These are phyloP conservation scores for Penicillium frequentans DNA, from an alignment of 2,329 filamentous ascomycete species.

Conservation along the genomic window DNA sequence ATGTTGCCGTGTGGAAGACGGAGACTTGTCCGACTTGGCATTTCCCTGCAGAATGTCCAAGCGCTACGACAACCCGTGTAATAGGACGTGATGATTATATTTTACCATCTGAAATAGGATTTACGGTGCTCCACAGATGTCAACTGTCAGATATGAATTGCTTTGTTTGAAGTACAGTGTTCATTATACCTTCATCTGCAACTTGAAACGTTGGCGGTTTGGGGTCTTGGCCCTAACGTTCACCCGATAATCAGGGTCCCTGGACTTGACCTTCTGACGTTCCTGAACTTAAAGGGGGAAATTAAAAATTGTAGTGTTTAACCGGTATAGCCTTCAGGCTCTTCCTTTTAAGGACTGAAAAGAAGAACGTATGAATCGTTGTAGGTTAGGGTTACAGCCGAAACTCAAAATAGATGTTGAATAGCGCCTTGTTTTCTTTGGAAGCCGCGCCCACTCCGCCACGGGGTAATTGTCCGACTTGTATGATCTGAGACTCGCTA, in stretches of 20 bases:
- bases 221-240: not conserved
- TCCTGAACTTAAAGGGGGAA: not conserved
- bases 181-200: not conserved
- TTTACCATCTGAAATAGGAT: not conserved
- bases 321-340: not conserved
- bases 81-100: not conserved
- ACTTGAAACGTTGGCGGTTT: not conserved
- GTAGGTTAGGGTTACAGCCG: not conserved
- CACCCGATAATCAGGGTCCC: not conserved
- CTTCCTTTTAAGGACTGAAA: not conserved
- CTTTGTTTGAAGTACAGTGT: not conserved
- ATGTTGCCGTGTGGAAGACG: not conserved
- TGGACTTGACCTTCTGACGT: not conserved
- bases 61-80: not conserved
- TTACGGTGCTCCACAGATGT: not conserved
- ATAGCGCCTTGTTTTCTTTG: slow-evolving; percentile 4
- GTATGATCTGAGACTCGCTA: not conserved
- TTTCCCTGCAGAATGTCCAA: not conserved
- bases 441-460: slow-evolving; percentile 19
- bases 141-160: not conserved
- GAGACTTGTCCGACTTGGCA: not conserved
- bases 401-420: not conserved
- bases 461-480: slow-evolving; percentile 17
- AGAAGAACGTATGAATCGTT: not conserved
- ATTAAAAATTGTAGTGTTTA: too few relatives aligned